phyloP scores from a whole-genome alignment of 257 asterid genomes.

The Forsythia suspensa region DNA sequence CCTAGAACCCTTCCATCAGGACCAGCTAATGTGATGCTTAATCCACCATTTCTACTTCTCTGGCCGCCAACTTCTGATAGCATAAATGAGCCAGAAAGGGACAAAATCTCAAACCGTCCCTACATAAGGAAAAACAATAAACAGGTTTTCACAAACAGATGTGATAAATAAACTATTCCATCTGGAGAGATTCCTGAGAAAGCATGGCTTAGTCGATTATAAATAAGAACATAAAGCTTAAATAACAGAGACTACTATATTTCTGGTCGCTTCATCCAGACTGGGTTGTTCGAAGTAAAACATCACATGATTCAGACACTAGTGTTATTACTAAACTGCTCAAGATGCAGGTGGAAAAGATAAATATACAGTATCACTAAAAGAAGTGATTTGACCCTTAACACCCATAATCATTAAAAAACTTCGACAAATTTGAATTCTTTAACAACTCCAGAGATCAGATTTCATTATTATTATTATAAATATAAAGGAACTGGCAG shows the following conservation, averaged over 20 bases:
- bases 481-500: neutral
- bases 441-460: neutral
- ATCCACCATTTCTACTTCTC: constrained; percentile 54
- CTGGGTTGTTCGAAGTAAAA: constrained; percentile 3
- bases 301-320: constrained; percentile 2
- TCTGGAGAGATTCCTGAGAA: constrained; percentile 11
- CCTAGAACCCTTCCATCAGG: constrained; percentile 70
- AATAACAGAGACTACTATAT: neutral
- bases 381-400: neutral
- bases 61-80: constrained; percentile 53
- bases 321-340: neutral
- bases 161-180: constrained; percentile 1
- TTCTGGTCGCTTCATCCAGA: neutral
- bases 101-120: constrained; percentile 62
- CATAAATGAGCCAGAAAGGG: constrained; percentile 64
- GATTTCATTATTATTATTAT: neutral
- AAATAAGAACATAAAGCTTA: neutral
- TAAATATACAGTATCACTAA: neutral
- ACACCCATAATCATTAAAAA: neutral
- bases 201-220: neutral
- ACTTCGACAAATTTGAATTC: neutral
- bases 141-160: constrained; percentile 6
- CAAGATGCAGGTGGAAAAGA: neutral
- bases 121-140: constrained; percentile 13
- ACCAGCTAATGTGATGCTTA: constrained; percentile 58